Conservation (phyloP, 1,139 yeast genomes). For the Arxiozyma heterogenica region DNA sequence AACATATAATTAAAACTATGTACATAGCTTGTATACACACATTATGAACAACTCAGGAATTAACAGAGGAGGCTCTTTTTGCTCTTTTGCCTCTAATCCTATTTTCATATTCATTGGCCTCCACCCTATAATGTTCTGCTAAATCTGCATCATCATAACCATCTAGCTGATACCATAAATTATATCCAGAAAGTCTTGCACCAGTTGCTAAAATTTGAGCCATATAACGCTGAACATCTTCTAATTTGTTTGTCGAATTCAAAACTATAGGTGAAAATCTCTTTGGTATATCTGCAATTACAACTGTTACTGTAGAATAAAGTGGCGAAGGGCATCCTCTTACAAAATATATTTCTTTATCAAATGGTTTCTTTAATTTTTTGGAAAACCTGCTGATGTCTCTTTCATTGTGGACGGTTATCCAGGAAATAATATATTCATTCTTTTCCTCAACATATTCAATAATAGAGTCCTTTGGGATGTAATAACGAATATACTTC, state of each 20-base stretch:
- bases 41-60: not conserved
- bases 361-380: slow-evolving; percentile 11
- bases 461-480: slow-evolving; percentile 69
- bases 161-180: slow-evolving; percentile 81
- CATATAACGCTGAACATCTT: slow-evolving; percentile 55
- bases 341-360: slow-evolving; percentile 18
- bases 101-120: slow-evolving; percentile 32
- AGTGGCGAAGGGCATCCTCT: slow-evolving; percentile 35
- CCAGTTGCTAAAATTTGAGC: slow-evolving; percentile 51
- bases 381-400: slow-evolving; percentile 20
- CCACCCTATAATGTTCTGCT: slow-evolving; percentile 33
- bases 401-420: slow-evolving; percentile 25
- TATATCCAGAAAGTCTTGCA: slow-evolving; percentile 48
- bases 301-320: slow-evolving; percentile 59
- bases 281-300: slow-evolving; percentile 52
- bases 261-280: slow-evolving; percentile 60
- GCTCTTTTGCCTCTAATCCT: slow-evolving; percentile 33
- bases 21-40: no score
- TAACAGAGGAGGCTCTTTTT: slow-evolving; percentile 14
- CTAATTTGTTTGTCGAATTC: slow-evolving; percentile 55
- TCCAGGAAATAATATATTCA: slow-evolving; percentile 28
- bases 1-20: not conserved
- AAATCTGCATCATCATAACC: slow-evolving; percentile 57
- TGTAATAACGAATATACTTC: slow-evolving; percentile 58
- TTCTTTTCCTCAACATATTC: slow-evolving; percentile 41